Conservation (phyloP, 768 basidiomycete genomes). For the Leccinum truebloodii region DNA sequence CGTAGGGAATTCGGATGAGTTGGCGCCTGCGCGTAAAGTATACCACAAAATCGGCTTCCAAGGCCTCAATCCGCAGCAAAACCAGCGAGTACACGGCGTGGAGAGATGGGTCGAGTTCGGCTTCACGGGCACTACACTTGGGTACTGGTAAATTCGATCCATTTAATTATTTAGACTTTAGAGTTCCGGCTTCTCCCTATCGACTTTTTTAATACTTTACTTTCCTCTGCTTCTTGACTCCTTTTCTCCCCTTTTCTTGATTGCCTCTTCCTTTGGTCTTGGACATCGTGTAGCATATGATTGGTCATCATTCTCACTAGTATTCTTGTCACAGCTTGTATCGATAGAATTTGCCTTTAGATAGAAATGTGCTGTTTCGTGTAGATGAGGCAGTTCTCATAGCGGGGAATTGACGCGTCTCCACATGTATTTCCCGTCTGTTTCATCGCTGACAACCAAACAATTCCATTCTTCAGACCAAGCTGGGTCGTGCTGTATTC, state of each 20-base stretch:
- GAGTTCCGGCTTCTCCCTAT: background rate
- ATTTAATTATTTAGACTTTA: too few relatives aligned
- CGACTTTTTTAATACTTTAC: too few relatives aligned
- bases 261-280: background rate
- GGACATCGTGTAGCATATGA: slow-evolving; percentile 20
- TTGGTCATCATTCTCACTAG: background rate
- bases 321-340: background rate
- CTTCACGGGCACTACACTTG: slow-evolving; percentile 15
- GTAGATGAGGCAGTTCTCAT: background rate
- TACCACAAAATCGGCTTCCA: slow-evolving; percentile 26
- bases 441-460: background rate
- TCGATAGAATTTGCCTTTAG: background rate
- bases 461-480: background rate
- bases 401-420: background rate
- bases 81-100: slow-evolving; percentile 12
- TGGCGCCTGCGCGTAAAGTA: slow-evolving; percentile 21
- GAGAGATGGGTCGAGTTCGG: slow-evolving; percentile 24
- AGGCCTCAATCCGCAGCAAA: slow-evolving; percentile 10
- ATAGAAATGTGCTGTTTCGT: background rate
- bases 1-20: slow-evolving; percentile 44
- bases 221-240: too few relatives aligned
- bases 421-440: background rate
- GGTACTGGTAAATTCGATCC: slow-evolving; percentile 16
- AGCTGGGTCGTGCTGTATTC: too few relatives aligned
- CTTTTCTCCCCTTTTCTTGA: background rate